Base-by-base conservation (phyloP, 768 basidiomycete species). In the Candolleomyces aberdarensis region DNA sequence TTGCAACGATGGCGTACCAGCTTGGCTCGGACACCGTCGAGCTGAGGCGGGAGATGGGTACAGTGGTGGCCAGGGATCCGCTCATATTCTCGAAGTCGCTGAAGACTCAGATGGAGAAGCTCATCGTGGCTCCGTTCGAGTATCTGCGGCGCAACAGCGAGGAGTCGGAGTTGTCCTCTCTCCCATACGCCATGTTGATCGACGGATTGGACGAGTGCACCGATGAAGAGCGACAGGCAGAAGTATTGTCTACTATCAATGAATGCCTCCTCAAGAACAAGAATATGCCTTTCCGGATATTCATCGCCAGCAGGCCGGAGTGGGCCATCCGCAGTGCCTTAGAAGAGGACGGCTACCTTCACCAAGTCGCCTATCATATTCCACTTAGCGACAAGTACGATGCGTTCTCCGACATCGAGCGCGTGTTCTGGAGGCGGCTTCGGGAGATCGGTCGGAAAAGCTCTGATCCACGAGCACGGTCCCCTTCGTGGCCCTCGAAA, bases 121-220 rank as follows among this genome's bases (percentile, higher is more conserved):
- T 61, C 9, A 31, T 64, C 31, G 15, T 59, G 20, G 47, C 40
- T 19, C 63, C 63, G 14, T 36, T 59, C 20, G 22, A 2, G 3
- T 29, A 20, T 15, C 57, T 58, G 1, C 57, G 5, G 15, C 4
- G 6, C 14, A 31, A 39, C 1, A 17, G 7, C 15, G 36, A 26
- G 26, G 26, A 26, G 3, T 26, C 26, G 26, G 26, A n/a, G n/a
- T 43, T 11, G 41, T 11, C 41, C 41, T 1, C 8, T 9, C 29
- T 43, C 8, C 46, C 41, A 7, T 20, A 58, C 4, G 55, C 29
- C 31, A 50, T 64, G 29, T 48, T 59, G 19, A 54, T 64, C 14
- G 63, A 64, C n/a, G 63, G 63, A 3, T 40, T 56, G 14, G 64
- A 67, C 47, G 66, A 67, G n/a, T 67, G 64, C 51, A 29, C n/a